Evolutionary conservation across 345 rosid species (phyloP).

Genomic region (Laguncularia racemosa): DNA sequence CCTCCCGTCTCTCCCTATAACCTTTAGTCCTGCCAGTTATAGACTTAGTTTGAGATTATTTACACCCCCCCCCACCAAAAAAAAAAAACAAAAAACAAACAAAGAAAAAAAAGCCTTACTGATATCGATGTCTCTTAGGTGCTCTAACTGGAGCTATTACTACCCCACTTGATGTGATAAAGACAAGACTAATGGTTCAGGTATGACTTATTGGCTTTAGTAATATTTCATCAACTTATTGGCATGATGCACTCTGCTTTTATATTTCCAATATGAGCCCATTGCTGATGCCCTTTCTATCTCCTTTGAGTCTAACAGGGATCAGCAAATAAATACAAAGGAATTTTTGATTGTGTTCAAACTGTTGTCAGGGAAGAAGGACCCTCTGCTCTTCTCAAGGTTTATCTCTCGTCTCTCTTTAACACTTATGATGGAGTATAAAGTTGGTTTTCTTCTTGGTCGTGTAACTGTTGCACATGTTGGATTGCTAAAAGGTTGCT

Average conservation of each 20-base stretch:
- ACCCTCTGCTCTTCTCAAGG: constrained; percentile 83
- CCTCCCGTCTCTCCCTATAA: no score
- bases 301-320: constrained; percentile 30
- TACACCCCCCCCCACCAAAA: no score
- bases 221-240: not conserved
- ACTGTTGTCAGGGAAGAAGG: constrained; percentile 84
- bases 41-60: not conserved
- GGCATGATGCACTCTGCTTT: no score
- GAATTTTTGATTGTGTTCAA: constrained; percentile 81
- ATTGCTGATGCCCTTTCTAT: no score
- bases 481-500: no score
- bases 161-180: constrained; percentile 94
- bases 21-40: no score
- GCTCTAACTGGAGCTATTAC: constrained; percentile 96
- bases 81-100: not conserved
- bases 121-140: constrained; percentile 30
- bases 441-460: no score
- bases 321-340: constrained; percentile 70
- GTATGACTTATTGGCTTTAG: constrained; percentile 22
- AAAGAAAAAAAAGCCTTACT: not conserved
- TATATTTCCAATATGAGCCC: no score
- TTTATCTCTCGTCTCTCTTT: constrained; percentile 9
- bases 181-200: constrained; percentile 97
- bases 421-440: not conserved
- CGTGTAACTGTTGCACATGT: no score